phyloP scores from a whole-genome alignment of 2,329 filamentous ascomycete species.

The Penicillium janthinellum region DNA sequence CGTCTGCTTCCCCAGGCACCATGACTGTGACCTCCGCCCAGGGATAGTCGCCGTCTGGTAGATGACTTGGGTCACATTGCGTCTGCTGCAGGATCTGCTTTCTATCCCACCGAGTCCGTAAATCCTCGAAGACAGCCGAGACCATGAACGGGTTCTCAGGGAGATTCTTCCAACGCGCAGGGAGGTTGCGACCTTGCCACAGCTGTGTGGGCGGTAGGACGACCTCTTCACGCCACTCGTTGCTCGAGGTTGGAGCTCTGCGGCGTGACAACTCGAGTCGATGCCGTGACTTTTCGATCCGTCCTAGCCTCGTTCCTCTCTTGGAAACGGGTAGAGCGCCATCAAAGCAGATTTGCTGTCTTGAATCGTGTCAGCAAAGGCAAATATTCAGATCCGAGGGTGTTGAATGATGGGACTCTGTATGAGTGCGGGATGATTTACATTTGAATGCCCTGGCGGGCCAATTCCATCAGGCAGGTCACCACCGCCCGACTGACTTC shows the following conservation, averaged over 20 bases:
- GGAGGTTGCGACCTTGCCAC: conserved; percentile 29
- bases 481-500: conserved; percentile 63
- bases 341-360: conserved; percentile 79
- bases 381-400: not conserved
- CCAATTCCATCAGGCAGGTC: conserved; percentile 64
- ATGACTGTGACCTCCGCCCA: conserved; percentile 53
- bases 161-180: conserved; percentile 38
- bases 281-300: conserved; percentile 61
- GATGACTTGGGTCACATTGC: conserved; percentile 19
- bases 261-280: conserved; percentile 56
- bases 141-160: conserved; percentile 72
- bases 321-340: conserved; percentile 74
- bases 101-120: conserved; percentile 53
- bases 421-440: conserved; percentile 40
- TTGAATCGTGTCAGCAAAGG: conserved; percentile 34
- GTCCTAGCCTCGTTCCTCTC: conserved; percentile 59
- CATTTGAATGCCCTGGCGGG: conserved; percentile 61
- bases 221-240: conserved; percentile 15
- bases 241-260: not conserved
- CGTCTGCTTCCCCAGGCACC: conserved; percentile 83
- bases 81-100: conserved; percentile 26
- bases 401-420: not conserved
- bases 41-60: conserved; percentile 23
- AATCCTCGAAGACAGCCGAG: conserved; percentile 71
- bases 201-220: conserved; percentile 26